Percentiles rank a stretch among this genome's conserved stretches.
Evolutionary conservation across 345 rosid genomes (phyloP).

Genomic region (Populus alba): DNA sequence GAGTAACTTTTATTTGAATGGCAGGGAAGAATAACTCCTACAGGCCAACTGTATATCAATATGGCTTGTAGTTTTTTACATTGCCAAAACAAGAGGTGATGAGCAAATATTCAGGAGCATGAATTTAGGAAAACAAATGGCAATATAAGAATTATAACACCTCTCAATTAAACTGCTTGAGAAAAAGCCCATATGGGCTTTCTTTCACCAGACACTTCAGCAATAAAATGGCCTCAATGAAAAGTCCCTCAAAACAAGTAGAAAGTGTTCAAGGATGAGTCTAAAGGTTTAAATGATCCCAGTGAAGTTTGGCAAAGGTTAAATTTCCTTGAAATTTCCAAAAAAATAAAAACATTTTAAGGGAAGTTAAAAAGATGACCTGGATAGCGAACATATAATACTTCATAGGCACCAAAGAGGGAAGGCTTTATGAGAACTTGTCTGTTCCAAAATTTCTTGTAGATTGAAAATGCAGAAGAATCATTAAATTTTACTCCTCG

Average conservation of each 20-base stretch:
- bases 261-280: neutral
- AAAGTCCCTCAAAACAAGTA: neutral
- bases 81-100: neutral
- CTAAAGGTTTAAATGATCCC: no score
- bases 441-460: conserved; percentile 52
- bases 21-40: neutral
- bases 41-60: neutral
- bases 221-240: neutral
- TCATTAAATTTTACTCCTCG: conserved; percentile 40
- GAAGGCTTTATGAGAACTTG: conserved; percentile 42
- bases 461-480: conserved; percentile 38
- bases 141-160: no score
- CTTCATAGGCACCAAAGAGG: conserved; percentile 59
- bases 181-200: no score
- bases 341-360: neutral
- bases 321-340: neutral
- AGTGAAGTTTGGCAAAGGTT: no score
- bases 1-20: neutral
- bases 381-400: conserved; percentile 55
- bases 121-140: neutral
- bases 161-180: no score
- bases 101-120: neutral
- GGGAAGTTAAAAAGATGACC: conserved; percentile 31
- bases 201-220: no score
- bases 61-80: neutral